Evolutionary conservation across 2,329 filamentous ascomycete genomes (phyloP), one percentile per base, ranked within the genome.

Genomic region (Pseudogymnoascus sp.): DNA sequence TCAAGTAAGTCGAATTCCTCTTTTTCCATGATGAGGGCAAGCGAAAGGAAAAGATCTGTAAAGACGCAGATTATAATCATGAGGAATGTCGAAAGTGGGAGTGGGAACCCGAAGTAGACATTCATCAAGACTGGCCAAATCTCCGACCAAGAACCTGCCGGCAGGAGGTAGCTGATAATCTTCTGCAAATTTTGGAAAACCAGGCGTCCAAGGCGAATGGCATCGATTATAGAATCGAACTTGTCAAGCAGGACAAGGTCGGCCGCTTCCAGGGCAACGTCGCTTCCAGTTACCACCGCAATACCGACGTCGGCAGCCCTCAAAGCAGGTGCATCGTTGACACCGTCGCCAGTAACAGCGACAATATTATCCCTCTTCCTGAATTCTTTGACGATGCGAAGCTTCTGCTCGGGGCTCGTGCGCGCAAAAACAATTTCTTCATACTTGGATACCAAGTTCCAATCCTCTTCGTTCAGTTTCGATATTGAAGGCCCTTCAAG

Each of bases 121-220:
- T 83, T 83, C 65, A 81, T 70, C 1, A 83, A 34, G 0, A 83
- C 80, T 0, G 81, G 81, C 79, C 79, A 82, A 64, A 83, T 81
- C 67, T 83, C 81, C 4, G 79, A 82, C 74, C 76, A 82, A 57
- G 74, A 76, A 37, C 81, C 80, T 0, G 81, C 80, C 0, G 79
- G 80, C 0, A 82, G 70, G 0, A 82, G 72, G 43, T 85, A 85
- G 25, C 78, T 75, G 61, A 85, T 82, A 0, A 81, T 68, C 78
- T 92, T 91, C 71, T 89, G 88, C 58, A 91, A 74, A 67, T 91
- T 91, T 71, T 91, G 86, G 72, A 89, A 91, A n/a, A 91, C 86
- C 5, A 89, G 82, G 12, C 88, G 81, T 0, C 88, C 88, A 62
- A 87, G 90, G 64, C 84, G 78, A 2, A 91, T 83, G 0, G 88